Evolutionary conservation across 2,329 filamentous ascomycete genomes (phyloP), one percentile per base, ranked within the genome.

Genomic region (Fusarium aywerte): DNA sequence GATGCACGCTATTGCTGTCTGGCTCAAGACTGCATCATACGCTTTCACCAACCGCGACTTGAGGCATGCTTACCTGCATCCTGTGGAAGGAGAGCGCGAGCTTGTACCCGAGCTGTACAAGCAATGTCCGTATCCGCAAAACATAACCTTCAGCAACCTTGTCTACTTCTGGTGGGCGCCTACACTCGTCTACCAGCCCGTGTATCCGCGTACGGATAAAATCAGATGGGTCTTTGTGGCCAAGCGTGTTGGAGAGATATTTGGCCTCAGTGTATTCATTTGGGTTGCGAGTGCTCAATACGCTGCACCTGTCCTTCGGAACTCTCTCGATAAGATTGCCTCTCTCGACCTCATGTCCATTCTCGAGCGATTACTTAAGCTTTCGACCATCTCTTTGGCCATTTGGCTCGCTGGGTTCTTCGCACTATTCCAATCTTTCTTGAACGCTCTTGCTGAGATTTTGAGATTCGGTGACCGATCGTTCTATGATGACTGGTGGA

Each of bases 401-500:
- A 97, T 97, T 76, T 99, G 96, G 96, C 89, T 99, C 1, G 94
- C 94, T 2, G 95, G 96, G 7, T 99, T 99, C 84, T 98, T 97
- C 74, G 96, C 95, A 4, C 81, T 98, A 15, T 99, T 99, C 81
- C 96, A 99, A 76, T 95, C 92, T 2, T 90, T 92, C 63, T 82
- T 99, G 48, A 99, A 99, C 74, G 93, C 93, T 0, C 82, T 98
- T 20, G 95, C 95, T 5, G 96, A 99, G 78, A 82, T 98, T 13
- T 91, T 93, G 82, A 86, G 87, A 40, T 99, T 99, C 74, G 96
- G 91, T 18, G 96, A 99, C 77, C 88, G 96, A 29, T 91, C 94
- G 51, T 99, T 99, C 78, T 99, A 99, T 78, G 90, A 92, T 35
- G 93, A 97, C 75, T 99, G 96, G 96, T 99, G 96, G 96, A 99